Conservation (phyloP, 1,284 basidiomycete genomes). For the Pisolithus thermaeus region DNA sequence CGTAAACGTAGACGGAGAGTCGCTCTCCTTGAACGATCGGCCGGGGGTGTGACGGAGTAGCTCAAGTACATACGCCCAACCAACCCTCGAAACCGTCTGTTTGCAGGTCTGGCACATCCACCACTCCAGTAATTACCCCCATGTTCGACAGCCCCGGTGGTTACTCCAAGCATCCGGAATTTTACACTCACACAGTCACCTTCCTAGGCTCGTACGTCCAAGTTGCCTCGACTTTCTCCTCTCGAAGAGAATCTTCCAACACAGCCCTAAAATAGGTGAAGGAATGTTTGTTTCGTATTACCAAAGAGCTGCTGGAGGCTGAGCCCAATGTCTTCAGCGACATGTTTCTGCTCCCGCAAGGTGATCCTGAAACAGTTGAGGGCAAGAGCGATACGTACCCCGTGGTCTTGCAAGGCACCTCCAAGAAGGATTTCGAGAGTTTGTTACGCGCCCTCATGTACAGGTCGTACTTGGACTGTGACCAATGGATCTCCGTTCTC, state of each 20-base stretch:
- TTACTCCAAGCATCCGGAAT: background rate
- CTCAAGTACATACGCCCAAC: no score
- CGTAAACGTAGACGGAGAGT: no score
- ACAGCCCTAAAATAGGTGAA: slow-evolving; percentile 1
- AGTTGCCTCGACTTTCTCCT: background rate
- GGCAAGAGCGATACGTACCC: slow-evolving; percentile 2
- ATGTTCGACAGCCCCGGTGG: background rate
- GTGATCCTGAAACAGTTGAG: background rate
- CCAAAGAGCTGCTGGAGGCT: background rate
- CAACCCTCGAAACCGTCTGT: no score
- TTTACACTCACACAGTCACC: slow-evolving; percentile 5
- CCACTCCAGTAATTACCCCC: no score
- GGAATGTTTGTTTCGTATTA: slow-evolving; percentile 4
- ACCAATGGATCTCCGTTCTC: no score
- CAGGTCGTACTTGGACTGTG: background rate
- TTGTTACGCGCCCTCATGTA: slow-evolving; percentile 5
- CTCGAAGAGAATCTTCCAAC: background rate
- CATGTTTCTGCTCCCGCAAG: slow-evolving; percentile 2
- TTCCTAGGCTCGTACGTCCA: slow-evolving; percentile 5
- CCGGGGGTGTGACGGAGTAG: no score
- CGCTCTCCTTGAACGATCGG: no score
- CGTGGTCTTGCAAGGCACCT: slow-evolving; percentile 2
- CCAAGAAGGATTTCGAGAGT: background rate
- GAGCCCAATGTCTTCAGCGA: slow-evolving; percentile 8
- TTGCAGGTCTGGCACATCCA: no score